Evolutionary conservation across 345 rosid genomes (phyloP).

Genomic region (Pugionium dolabratum): DNA sequence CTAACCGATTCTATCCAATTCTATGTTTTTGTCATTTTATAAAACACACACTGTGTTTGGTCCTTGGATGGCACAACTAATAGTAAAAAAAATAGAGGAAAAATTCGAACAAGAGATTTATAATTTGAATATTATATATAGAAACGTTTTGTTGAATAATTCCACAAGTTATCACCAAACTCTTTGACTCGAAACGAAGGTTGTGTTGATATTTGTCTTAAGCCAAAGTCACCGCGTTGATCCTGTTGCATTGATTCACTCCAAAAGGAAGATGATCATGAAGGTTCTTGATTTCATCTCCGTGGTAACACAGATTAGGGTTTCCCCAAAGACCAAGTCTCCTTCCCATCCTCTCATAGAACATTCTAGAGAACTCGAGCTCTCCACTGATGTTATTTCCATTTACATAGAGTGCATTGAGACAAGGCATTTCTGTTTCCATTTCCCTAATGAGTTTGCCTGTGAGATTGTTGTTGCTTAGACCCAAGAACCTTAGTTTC

Average conservation of each 20-base stretch:
- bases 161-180: too few relatives aligned
- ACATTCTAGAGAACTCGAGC: conserved; percentile 55
- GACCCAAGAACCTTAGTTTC: conserved; percentile 74
- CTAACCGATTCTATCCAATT: too few relatives aligned
- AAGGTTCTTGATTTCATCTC: conserved; percentile 40
- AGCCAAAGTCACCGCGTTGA: conserved; percentile 38
- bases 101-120: too few relatives aligned
- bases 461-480: conserved; percentile 65
- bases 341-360: conserved; percentile 69
- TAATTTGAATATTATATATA: too few relatives aligned
- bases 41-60: too few relatives aligned
- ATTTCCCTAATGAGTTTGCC: conserved; percentile 58
- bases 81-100: too few relatives aligned
- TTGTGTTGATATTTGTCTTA: conserved; percentile 17
- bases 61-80: too few relatives aligned
- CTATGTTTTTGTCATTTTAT: too few relatives aligned
- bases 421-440: conserved; percentile 58
- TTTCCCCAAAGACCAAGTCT: conserved; percentile 91
- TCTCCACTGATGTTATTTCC: conserved; percentile 87
- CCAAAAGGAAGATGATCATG: conserved; percentile 54
- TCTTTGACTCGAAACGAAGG: too few relatives aligned
- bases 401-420: conserved; percentile 62
- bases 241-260: conserved; percentile 62
- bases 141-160: too few relatives aligned
- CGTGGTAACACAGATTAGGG: conserved; percentile 66